Conservation (phyloP, 2,329 filamentous ascomycete genomes). For the Colletotrichum agaves region DNA sequence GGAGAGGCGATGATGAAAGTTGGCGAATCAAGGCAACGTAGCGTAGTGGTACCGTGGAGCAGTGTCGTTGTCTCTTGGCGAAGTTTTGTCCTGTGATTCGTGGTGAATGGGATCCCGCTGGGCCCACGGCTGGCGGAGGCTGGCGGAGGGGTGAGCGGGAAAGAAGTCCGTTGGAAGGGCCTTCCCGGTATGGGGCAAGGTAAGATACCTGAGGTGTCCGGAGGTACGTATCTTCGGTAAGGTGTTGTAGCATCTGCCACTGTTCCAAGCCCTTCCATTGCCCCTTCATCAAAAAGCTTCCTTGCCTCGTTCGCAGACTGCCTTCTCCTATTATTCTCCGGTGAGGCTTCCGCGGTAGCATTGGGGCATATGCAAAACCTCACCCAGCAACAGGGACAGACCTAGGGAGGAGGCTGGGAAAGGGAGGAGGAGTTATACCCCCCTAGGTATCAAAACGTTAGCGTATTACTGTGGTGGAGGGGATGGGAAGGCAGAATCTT, state of each 20-base stretch:
- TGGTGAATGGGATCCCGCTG: neutral
- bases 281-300: slow-evolving; percentile 32
- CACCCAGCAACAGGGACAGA: slow-evolving; percentile 13
- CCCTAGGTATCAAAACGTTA: too few relatives aligned
- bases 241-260: slow-evolving; percentile 22
- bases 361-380: slow-evolving; percentile 1
- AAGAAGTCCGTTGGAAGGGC: slow-evolving; percentile 13
- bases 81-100: neutral
- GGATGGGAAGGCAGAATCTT: neutral
- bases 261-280: slow-evolving; percentile 18
- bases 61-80: too few relatives aligned
- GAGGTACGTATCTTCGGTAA: neutral
- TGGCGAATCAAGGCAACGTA: slow-evolving; percentile 18
- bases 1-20: slow-evolving; percentile 19
- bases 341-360: neutral
- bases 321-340: slow-evolving; percentile 1
- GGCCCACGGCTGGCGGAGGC: slow-evolving; percentile 17
- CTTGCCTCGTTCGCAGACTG: slow-evolving; percentile 4
- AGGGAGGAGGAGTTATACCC: too few relatives aligned
- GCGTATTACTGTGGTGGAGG: too few relatives aligned
- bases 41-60: slow-evolving; percentile 4
- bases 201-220: too few relatives aligned
- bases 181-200: neutral
- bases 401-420: neutral
- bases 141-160: slow-evolving; percentile 21